Conservation (phyloP, 495 filamentous ascomycete genomes). For the Aspergillus conjunctus region DNA sequence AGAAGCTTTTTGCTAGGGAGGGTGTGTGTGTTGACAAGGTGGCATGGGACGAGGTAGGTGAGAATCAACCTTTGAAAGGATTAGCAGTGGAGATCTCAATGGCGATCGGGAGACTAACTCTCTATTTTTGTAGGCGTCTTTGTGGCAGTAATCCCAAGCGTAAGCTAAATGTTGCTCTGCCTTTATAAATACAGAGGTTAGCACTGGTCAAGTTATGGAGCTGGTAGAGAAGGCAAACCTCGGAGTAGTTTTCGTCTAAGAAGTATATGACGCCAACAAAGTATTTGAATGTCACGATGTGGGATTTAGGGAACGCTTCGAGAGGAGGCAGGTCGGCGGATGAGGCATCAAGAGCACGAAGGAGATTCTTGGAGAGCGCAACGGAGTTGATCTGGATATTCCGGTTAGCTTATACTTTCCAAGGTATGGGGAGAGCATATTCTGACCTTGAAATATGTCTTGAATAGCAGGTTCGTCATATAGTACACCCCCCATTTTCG, state of each 20-base stretch:
- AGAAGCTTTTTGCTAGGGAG: conserved; percentile 75
- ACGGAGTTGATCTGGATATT: conserved; percentile 70
- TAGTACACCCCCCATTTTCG: conserved; percentile 97
- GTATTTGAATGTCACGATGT: conserved; percentile 96
- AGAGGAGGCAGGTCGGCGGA: conserved; percentile 75
- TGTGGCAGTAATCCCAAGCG: conserved; percentile 78
- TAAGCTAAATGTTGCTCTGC: conserved; percentile 78
- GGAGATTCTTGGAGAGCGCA: conserved; percentile 84
- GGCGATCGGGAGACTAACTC: conserved; percentile 58
- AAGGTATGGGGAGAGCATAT: not conserved
- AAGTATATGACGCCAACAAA: conserved; percentile 89
- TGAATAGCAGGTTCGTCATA: conserved; percentile 90
- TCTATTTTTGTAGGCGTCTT: conserved; percentile 68
- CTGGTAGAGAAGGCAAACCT: conserved; percentile 46
- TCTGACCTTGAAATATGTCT: conserved; percentile 87
- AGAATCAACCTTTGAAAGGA: conserved; percentile 69
- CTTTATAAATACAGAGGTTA: conserved; percentile 41
- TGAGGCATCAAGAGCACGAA: conserved; percentile 75
- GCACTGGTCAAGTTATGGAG: not conserved
- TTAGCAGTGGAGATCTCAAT: conserved; percentile 28
- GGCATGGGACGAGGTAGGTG: conserved; percentile 93
- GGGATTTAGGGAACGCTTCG: conserved; percentile 75
- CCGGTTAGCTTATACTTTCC: not conserved
- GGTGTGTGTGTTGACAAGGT: conserved; percentile 81
- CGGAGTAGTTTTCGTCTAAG: conserved; percentile 85